A percentile compares a stretch with the other conserved stretches of the same genome.
These are phyloP conservation scores for Exophiala calicioides DNA, from an alignment of 2,329 filamentous ascomycete genomes.

Conservation along the genomic window DNA sequence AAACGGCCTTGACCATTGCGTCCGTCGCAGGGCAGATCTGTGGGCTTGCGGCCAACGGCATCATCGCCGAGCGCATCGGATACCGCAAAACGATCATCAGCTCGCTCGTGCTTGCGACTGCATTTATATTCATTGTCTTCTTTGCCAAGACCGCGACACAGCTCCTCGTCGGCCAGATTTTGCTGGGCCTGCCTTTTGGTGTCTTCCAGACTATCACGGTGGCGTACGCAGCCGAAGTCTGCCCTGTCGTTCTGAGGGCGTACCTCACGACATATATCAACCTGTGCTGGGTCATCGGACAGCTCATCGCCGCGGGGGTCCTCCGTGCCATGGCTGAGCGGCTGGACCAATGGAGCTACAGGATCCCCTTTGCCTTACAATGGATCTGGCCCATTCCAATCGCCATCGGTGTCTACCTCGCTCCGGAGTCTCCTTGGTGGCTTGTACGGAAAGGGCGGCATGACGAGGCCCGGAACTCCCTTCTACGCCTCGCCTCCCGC, in stretches of 20 bases:
- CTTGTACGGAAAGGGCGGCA: constrained; percentile 39
- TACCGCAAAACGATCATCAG: constrained; percentile 65
- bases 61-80: constrained; percentile 63
- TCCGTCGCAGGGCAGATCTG: constrained; percentile 64
- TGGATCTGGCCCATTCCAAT: constrained; percentile 55
- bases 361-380: constrained; percentile 43
- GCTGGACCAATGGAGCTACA: constrained; percentile 40
- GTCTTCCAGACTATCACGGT: constrained; percentile 46
- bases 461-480: constrained; percentile 38
- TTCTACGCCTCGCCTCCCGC: constrained; percentile 34
- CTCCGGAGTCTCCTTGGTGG: constrained; percentile 43
- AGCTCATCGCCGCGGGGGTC: constrained; percentile 36
- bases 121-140: constrained; percentile 41
- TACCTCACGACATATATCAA: constrained; percentile 43
- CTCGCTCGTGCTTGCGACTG: constrained; percentile 52
- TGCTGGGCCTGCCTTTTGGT: constrained; percentile 44
- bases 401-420: constrained; percentile 45
- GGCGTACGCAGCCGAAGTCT: constrained; percentile 37
- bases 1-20: constrained; percentile 58
- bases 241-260: constrained; percentile 29
- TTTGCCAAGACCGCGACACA: constrained; percentile 38
- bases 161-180: constrained; percentile 37
- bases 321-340: constrained; percentile 37
- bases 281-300: constrained; percentile 43
- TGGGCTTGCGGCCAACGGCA: constrained; percentile 65